Conservation (phyloP, 768 basidiomycete genomes). For the Tylopilus cervinicoccineus region DNA sequence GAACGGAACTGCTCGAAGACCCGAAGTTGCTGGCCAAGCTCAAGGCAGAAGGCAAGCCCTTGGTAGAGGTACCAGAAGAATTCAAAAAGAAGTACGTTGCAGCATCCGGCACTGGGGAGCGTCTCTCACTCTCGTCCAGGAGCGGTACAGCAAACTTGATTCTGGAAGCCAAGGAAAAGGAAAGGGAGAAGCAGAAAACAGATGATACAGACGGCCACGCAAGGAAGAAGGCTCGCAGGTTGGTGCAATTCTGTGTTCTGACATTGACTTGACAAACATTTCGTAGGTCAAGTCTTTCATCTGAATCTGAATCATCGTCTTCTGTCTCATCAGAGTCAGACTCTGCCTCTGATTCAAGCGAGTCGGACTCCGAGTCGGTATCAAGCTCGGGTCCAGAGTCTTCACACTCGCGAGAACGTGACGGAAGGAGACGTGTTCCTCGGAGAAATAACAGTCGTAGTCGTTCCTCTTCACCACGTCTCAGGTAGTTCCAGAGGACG, state of each 20-base stretch:
- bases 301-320: constrained; percentile 23
- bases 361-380: constrained; percentile 38
- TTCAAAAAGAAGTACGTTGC: constrained; percentile 72
- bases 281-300: constrained; percentile 32
- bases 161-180: constrained; percentile 78
- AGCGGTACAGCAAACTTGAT: constrained; percentile 83
- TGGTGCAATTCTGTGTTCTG: constrained; percentile 12
- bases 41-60: constrained; percentile 67
- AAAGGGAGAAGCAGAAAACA: constrained; percentile 45
- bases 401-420: constrained; percentile 42
- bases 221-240: constrained; percentile 37
- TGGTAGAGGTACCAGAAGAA: constrained; percentile 85
- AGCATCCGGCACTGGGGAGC: not conserved
- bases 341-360: constrained; percentile 40
- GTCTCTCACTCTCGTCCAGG: constrained; percentile 34
- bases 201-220: constrained; percentile 27
- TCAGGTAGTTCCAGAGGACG: constrained; percentile 14
- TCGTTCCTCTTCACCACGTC: constrained; percentile 20
- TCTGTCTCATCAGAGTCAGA: constrained; percentile 32
- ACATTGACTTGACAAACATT: not conserved
- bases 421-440: constrained; percentile 38
- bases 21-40: constrained; percentile 64
- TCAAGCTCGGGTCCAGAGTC: constrained; percentile 43
- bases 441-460: constrained; percentile 19
- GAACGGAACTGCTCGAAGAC: constrained; percentile 82